These are phyloP conservation scores for Nothomitra cinnamomea DNA, from an alignment of 2,329 filamentous ascomycete species.

Conservation along the genomic window DNA sequence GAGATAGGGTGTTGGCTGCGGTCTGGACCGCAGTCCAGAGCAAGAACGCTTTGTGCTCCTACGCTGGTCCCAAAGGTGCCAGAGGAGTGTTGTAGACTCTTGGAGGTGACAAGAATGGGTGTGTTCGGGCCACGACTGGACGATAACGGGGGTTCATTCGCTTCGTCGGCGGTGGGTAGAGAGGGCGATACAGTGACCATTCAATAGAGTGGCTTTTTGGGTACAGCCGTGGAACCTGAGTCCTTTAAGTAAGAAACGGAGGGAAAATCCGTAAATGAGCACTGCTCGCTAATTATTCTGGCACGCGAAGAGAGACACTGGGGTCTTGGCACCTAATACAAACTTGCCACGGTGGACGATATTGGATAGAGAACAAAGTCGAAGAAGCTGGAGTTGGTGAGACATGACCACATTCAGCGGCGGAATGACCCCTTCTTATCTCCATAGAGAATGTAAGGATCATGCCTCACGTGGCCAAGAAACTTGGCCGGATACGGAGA, in stretches of 20 bases:
- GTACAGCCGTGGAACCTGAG: neutral
- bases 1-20: neutral
- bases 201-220: conserved; percentile 1
- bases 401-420: neutral
- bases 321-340: neutral
- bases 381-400: neutral
- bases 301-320: neutral
- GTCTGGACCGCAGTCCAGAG: neutral
- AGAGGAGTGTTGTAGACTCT: neutral
- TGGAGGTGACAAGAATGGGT: neutral
- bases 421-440: neutral
- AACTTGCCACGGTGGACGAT: no score
- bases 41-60: neutral
- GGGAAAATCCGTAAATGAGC: neutral
- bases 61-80: conserved; percentile 1
- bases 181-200: conserved; percentile 4
- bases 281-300: neutral
- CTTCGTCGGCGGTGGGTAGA: conserved; percentile 2
- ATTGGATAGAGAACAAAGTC: neutral
- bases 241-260: neutral
- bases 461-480: neutral
- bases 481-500: neutral
- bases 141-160: conserved; percentile 3
- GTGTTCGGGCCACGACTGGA: conserved; percentile 1
- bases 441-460: neutral